Evolutionary conservation across 805 yeast species (phyloP).

Genomic region (Kregervanrija fluxuum): DNA sequence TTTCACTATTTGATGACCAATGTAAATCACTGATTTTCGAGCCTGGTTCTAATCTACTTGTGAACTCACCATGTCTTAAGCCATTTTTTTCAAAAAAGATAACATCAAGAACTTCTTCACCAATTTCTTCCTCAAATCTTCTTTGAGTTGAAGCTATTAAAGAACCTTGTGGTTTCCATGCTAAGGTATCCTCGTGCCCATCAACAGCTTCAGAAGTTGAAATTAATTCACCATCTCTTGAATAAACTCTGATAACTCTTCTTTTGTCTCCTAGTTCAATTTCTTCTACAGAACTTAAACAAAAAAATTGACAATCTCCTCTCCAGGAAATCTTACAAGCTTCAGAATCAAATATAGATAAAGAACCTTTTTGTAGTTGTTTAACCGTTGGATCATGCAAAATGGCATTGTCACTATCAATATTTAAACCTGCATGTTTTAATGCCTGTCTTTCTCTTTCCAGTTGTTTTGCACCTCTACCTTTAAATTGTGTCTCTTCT

Average conservation of each 20-base stretch:
- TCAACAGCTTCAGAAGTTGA: constrained; percentile 88
- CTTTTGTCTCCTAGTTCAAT: constrained; percentile 33
- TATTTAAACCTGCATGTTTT: constrained; percentile 61
- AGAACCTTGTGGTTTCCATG: constrained; percentile 92
- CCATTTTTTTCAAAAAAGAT: constrained; percentile 93
- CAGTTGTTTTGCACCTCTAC: constrained; percentile 78
- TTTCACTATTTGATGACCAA: constrained; percentile 81
- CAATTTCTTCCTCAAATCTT: constrained; percentile 39
- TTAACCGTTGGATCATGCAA: constrained; percentile 86
- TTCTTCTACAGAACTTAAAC: constrained; percentile 56
- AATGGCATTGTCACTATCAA: constrained; percentile 45
- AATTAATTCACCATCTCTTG: constrained; percentile 69
- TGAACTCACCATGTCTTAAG: constrained; percentile 80
- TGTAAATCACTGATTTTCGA: constrained; percentile 44
- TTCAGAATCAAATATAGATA: constrained; percentile 47
- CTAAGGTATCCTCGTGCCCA: constrained; percentile 60
- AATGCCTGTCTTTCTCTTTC: constrained; percentile 55
- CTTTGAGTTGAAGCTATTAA: constrained; percentile 78
- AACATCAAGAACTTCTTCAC: constrained; percentile 40
- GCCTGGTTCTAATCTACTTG: constrained; percentile 50
- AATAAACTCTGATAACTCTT: constrained; percentile 77
- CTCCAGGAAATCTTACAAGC: constrained; percentile 73
- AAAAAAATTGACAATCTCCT: constrained; percentile 85
- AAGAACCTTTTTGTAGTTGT: constrained; percentile 60
- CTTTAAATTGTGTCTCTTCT: constrained; percentile 92